Conservation (phyloP, 371 early-diverging fungal genomes). For the Apophysomyces sp. region DNA sequence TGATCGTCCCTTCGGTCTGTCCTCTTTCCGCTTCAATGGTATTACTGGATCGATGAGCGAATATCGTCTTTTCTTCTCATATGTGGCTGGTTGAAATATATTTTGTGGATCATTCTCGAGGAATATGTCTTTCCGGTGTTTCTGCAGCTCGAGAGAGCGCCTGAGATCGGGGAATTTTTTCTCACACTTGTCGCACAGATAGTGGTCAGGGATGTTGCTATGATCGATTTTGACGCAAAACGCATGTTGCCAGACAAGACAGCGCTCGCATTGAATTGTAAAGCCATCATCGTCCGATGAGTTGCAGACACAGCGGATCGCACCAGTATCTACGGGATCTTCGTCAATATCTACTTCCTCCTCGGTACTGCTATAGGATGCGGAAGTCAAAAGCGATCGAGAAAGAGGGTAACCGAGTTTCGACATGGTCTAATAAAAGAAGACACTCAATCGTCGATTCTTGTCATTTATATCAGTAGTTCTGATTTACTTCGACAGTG, state of each 20-base stretch:
- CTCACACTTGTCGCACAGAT: constrained; percentile 82
- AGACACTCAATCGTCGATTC: neutral
- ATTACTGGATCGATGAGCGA: neutral
- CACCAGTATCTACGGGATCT: constrained; percentile 69
- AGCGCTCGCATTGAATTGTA: constrained; percentile 95
- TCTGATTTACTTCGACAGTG: constrained; percentile 9
- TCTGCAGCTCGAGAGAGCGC: constrained; percentile 17
- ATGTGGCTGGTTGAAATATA: neutral
- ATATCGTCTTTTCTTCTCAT: neutral
- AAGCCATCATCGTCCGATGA: constrained; percentile 96
- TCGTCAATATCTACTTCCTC: constrained; percentile 24
- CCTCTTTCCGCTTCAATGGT: neutral
- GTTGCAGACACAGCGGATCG: constrained; percentile 95
- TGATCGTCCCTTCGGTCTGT: neutral
- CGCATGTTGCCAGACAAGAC: constrained; percentile 95
- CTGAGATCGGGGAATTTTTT: constrained; percentile 44
- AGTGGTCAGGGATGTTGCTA: constrained; percentile 77
- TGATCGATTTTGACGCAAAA: constrained; percentile 74
- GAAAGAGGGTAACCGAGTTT: constrained; percentile 4
- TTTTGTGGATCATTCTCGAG: constrained; percentile 4
- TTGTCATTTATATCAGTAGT: neutral
- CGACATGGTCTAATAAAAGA: constrained; percentile 8
- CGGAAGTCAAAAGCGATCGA: constrained; percentile 3
- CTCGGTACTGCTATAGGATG: constrained; percentile 15
- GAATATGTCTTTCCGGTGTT: constrained; percentile 7